Evolutionary conservation across 768 basidiomycete species (phyloP).

Genomic region (Lactarius trivialis): DNA sequence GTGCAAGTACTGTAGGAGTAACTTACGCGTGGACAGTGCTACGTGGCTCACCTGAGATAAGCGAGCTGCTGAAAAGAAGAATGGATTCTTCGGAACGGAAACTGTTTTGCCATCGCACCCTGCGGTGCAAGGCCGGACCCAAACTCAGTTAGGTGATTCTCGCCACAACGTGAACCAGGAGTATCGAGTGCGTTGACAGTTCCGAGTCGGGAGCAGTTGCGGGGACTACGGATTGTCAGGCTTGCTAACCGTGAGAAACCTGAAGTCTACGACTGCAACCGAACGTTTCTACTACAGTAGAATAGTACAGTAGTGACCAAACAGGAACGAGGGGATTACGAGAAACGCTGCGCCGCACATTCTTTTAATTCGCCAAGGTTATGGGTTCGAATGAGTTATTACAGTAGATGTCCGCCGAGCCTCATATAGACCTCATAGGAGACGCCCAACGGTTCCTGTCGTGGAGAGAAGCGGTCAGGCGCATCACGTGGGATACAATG

Average conservation of each 20-base stretch:
- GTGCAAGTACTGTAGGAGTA: neutral
- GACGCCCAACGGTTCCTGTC: neutral
- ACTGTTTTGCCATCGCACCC: neutral
- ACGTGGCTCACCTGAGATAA: conserved; percentile 7
- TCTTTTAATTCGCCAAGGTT: neutral
- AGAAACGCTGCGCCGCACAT: neutral
- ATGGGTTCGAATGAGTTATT: neutral
- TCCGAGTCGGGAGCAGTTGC: neutral
- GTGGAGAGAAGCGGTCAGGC: neutral
- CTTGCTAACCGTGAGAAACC: neutral
- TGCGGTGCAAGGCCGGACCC: neutral
- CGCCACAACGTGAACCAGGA: neutral
- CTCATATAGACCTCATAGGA: too few relatives aligned
- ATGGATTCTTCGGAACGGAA: neutral
- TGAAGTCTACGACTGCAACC: neutral
- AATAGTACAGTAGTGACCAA: too few relatives aligned
- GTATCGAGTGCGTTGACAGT: neutral
- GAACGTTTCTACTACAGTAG: neutral
- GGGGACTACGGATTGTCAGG: neutral
- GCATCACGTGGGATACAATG: neutral
- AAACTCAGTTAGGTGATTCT: neutral
- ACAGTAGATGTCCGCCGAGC: neutral
- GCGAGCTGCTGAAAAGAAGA: neutral
- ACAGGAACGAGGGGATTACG: neutral
- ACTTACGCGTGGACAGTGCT: neutral